Conservation (phyloP, 2,329 filamentous ascomycete species). For the Hypomyces rosellus region DNA sequence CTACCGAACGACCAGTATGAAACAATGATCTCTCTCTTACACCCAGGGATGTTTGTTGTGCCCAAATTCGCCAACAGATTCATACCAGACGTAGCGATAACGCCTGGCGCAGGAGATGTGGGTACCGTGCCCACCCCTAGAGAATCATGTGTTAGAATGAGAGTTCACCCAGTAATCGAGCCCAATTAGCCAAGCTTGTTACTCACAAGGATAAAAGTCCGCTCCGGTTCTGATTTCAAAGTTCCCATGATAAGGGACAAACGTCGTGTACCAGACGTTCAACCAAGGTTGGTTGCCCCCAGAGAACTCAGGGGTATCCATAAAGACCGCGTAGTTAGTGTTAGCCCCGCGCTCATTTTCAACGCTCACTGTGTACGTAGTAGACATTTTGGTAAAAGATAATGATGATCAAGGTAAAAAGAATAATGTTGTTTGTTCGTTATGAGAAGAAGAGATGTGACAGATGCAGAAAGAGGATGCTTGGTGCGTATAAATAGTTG, state of each 20-base stretch:
- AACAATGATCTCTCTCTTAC: too few relatives aligned
- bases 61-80: constrained; percentile 2
- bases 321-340: constrained; percentile 9
- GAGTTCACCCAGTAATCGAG: too few relatives aligned
- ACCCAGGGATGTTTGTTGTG: background rate
- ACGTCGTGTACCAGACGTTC: constrained; percentile 9
- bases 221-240: constrained; percentile 4
- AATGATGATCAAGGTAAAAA: background rate
- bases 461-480: background rate
- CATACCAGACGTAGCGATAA: constrained; percentile 4
- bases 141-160: too few relatives aligned
- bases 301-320: constrained; percentile 4
- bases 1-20: too few relatives aligned
- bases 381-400: constrained; percentile 2
- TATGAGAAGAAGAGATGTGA: background rate
- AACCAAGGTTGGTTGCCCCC: constrained; percentile 5
- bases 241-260: constrained; percentile 3
- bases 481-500: background rate
- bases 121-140: constrained; percentile 6
- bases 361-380: constrained; percentile 3
- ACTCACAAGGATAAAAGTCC: constrained; percentile 9
- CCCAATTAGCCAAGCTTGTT: background rate
- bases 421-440: background rate
- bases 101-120: constrained; percentile 1
- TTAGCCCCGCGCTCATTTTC: constrained; percentile 6